Base-by-base conservation (phyloP, 2,329 filamentous ascomycete species). In the Dactylellina haptotyla region DNA sequence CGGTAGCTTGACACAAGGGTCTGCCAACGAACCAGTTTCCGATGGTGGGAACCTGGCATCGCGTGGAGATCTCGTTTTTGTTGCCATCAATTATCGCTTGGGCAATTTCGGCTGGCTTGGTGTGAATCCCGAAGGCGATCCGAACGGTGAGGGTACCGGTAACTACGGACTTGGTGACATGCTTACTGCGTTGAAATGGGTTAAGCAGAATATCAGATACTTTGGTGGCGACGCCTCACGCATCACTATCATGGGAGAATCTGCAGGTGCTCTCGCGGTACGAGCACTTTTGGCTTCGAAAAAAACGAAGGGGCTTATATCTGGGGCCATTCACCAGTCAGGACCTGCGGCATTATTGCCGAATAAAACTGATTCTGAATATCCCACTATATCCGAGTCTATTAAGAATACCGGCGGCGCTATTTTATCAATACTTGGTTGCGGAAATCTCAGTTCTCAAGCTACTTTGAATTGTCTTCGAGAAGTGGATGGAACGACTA, bases 221-320 rank as follows among this genome's bases (percentile, higher is more conserved):
- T 81, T 81, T 50, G 80, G 80, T n/a, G 80, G 79, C 2, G 79
- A 82, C 53, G 79, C 80, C 25, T 72, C 78, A 23, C 67, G 76
- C 10, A 78, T 82, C 12, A 82, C 80, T 0, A 61, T 81, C 1
- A 82, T 82, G 69, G 80, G 80, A 6, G 80, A 82, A 70, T 79
- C 79, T 2, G 77, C 78, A 1, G 79, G 79, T 5, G 78, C 77
- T 0, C 50, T 54, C n/a, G 54, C 54, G 10, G 83, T 85, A 1
- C 80, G 84, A 41, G 84, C 83, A 10, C 75, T 86, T 46, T 80
- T 86, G 75, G 84, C 83, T 2, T 84, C 83, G 1, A 84, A 84
- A 1, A 81, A 82, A 65, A 82, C 84, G 0, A 78, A 78, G 2
- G 83, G 82, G 9, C 84, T 84, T 75, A 85, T 85, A 74, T 80